A percentile compares a stretch with the other conserved stretches of the same genome.
Evolutionary conservation across 768 basidiomycete species (phyloP).

Genomic region (Scleroderma bovista): DNA sequence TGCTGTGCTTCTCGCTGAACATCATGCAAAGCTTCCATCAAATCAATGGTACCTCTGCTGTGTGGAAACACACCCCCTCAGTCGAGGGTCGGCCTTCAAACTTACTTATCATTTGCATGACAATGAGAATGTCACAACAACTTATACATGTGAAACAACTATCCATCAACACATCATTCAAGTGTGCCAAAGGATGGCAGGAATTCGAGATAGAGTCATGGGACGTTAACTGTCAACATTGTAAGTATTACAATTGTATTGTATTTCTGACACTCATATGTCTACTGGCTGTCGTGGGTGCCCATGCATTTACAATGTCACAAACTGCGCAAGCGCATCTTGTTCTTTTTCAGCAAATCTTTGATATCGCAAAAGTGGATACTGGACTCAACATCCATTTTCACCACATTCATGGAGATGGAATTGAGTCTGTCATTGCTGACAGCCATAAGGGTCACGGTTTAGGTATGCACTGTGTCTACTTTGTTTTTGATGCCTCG

Average conservation of each 20-base stretch:
- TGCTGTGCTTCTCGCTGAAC: neutral
- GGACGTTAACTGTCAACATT: constrained; percentile 9
- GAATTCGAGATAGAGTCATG: constrained; percentile 16
- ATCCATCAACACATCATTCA: constrained; percentile 15
- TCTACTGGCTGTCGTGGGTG: constrained; percentile 14
- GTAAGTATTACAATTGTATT: constrained; percentile 1
- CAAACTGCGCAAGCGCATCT: constrained; percentile 21
- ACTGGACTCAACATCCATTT: constrained; percentile 15
- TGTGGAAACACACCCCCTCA: constrained; percentile 9
- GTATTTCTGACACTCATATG: too few relatives aligned
- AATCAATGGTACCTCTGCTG: constrained; percentile 15
- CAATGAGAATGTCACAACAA: constrained; percentile 10
- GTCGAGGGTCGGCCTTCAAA: constrained; percentile 4
- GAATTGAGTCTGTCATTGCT: constrained; percentile 16
- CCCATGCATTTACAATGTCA: constrained; percentile 20
- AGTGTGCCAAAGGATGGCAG: constrained; percentile 9
- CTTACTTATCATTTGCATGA: constrained; percentile 24
- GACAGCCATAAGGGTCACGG: constrained; percentile 21
- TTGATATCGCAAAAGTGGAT: constrained; percentile 14
- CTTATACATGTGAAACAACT: constrained; percentile 7
- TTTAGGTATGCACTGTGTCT: too few relatives aligned
- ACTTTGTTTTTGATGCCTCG: too few relatives aligned
- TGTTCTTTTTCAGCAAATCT: constrained; percentile 19
- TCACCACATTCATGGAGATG: constrained; percentile 19
- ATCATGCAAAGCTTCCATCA: constrained; percentile 2